Evolutionary conservation across 2,329 filamentous ascomycete genomes (phyloP).

Genomic region (Beauveria asiatica): DNA sequence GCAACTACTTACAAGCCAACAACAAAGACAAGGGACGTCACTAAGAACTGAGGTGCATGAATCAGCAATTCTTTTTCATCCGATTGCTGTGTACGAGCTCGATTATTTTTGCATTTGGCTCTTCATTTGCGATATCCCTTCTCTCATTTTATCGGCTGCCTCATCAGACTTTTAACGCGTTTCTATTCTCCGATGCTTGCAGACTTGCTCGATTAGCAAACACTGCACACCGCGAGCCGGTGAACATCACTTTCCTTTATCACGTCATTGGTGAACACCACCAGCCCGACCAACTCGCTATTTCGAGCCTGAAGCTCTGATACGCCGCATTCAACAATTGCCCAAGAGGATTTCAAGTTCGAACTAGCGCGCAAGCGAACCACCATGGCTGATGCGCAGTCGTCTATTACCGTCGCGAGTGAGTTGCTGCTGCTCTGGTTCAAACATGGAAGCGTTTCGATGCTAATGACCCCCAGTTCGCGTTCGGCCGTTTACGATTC

Average conservation of each 20-base stretch:
- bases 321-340: background rate
- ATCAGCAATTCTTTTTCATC: background rate
- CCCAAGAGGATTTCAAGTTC: background rate
- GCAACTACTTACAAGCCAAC: background rate
- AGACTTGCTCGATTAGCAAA: background rate
- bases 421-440: slow-evolving; percentile 15
- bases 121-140: background rate
- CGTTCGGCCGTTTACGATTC: slow-evolving; percentile 68
- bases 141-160: background rate
- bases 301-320: background rate
- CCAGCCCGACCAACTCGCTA: background rate
- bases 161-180: background rate
- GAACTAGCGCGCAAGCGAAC: background rate
- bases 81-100: background rate
- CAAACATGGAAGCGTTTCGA: background rate
- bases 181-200: background rate
- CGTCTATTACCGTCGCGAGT: slow-evolving; percentile 54
- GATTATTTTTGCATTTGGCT: background rate
- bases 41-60: slow-evolving; percentile 4
- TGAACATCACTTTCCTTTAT: background rate
- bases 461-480: slow-evolving; percentile 43
- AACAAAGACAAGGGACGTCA: slow-evolving; percentile 11
- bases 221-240: background rate
- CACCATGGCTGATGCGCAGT: slow-evolving; percentile 21
- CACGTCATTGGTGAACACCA: background rate